These are phyloP conservation scores for Solanum chmielewskii DNA, from an alignment of 257 asterid genomes.

Conservation along the genomic window DNA sequence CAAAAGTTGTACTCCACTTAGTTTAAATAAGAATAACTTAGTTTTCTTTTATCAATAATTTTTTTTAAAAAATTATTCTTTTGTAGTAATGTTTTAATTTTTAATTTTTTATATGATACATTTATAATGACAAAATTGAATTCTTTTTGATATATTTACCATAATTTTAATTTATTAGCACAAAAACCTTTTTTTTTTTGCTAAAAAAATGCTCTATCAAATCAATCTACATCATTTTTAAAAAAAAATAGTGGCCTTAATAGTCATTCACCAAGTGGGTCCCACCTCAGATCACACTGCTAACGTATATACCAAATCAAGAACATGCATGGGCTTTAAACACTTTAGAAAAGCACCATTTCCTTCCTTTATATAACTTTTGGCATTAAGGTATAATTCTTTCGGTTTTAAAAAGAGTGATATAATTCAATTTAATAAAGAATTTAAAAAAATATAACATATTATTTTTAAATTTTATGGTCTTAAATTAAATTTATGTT, in stretches of 20 bases:
- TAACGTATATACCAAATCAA: no score
- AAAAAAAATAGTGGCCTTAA: background rate
- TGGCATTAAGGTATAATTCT: background rate
- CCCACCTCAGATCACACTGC: background rate
- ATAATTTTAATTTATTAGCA: background rate
- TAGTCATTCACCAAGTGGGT: background rate
- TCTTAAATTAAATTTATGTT: fast-evolving
- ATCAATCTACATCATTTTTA: background rate
- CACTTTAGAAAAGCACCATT: background rate
- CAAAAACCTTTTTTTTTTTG: background rate
- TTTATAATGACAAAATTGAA: no score
- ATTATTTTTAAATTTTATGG: no score
- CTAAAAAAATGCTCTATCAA: background rate
- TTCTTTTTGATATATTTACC: no score
- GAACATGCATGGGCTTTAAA: background rate
- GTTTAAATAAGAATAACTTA: background rate
- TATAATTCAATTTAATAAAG: fast-evolving
- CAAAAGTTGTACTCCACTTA: background rate
- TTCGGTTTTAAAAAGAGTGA: fast-evolving
- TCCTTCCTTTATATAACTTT: background rate
- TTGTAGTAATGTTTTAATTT: no score
- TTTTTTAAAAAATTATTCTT: no score
- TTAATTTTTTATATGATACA: no score
- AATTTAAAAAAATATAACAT: no score
- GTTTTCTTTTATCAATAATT: fast-evolving